Evolutionary conservation across 1,284 basidiomycete genomes (phyloP).

Genomic region (Ganoderma leucocontextum): DNA sequence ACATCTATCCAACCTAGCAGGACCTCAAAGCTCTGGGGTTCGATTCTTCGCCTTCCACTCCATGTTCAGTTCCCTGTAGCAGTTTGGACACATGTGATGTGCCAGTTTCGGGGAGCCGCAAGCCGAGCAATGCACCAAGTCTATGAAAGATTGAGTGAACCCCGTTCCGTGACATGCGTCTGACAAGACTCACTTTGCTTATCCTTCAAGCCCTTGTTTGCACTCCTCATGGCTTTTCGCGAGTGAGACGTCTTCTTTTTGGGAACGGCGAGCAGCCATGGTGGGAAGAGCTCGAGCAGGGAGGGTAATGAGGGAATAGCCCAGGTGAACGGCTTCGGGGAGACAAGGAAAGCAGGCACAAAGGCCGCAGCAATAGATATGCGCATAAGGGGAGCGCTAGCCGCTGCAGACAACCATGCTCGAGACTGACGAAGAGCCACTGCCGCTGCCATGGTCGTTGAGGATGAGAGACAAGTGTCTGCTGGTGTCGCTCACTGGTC

Average conservation of each 20-base stretch:
- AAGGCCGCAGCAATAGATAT: constrained; percentile 42
- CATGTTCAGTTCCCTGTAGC: constrained; percentile 83
- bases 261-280: constrained; percentile 91
- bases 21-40: constrained; percentile 13
- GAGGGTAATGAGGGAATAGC: constrained; percentile 63
- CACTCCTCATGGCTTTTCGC: constrained; percentile 92
- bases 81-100: constrained; percentile 89
- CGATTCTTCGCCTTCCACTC: constrained; percentile 59
- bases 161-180: constrained; percentile 2
- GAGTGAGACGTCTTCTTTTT: constrained; percentile 96
- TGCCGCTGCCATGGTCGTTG: constrained; percentile 49
- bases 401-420: constrained; percentile 41
- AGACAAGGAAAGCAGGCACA: constrained; percentile 42
- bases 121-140: constrained; percentile 92
- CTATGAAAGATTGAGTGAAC: constrained; percentile 50
- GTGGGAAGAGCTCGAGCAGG: constrained; percentile 85
- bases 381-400: constrained; percentile 48
- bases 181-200: constrained; percentile 78
- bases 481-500: background rate
- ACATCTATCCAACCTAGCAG: constrained; percentile 13
- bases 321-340: constrained; percentile 49
- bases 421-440: constrained; percentile 48
- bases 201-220: constrained; percentile 96
- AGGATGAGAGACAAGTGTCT: constrained; percentile 10
- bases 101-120: constrained; percentile 90